Base-by-base conservation (phyloP, 2,329 filamentous ascomycete species). In the Pseudogymnoascus sp. region DNA sequence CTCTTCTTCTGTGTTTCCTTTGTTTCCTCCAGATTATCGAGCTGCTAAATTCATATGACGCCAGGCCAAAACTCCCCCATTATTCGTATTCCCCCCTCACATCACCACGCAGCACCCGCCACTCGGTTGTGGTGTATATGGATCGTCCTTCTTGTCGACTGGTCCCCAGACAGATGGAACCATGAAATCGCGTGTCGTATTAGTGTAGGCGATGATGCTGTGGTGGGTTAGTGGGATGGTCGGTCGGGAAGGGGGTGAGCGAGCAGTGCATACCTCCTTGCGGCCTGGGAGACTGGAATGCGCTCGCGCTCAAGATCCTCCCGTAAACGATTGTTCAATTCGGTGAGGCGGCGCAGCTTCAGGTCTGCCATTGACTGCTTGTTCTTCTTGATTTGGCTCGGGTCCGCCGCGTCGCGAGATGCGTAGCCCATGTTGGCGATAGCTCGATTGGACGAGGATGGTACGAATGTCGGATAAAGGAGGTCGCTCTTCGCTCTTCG, bases 301-400 rank as follows among this genome's bases (percentile, higher is more conserved):
- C 94, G 85, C 74, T 96, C 92, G 74, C 94, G 86, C 72, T 97
- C 94, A 67, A 99, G 82, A 75, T 99, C 94, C 78, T 99, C 94
- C 72, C 92, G 90, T 75, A 99, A 80, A 70, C 94, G 88, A 77
- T 91, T 91, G 82, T 97, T 99, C 72, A 99, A 85, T 80, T 99
- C 94, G 65, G 92, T 97, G 77, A 99, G 82, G 67, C 94, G 89
- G 72, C 94, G 88, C 72, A 97, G 86, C 83, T 99, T 99, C 67
- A 99, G 85, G 76, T 99, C 94, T 70, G 93, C 93, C 90, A 99
- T 97, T 75, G 91, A 96, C 80, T 97, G 94, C 82, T 97, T 97
- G 81, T 95, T 97, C 81, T 92, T 96, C 83, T 84, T 86, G 70
- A 86, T 84, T 74, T 87, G 84, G 71, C 82, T 83, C 74, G 84